Base-by-base conservation (phyloP, 257 asterid genomes). In the Solanum phureja region DNA sequence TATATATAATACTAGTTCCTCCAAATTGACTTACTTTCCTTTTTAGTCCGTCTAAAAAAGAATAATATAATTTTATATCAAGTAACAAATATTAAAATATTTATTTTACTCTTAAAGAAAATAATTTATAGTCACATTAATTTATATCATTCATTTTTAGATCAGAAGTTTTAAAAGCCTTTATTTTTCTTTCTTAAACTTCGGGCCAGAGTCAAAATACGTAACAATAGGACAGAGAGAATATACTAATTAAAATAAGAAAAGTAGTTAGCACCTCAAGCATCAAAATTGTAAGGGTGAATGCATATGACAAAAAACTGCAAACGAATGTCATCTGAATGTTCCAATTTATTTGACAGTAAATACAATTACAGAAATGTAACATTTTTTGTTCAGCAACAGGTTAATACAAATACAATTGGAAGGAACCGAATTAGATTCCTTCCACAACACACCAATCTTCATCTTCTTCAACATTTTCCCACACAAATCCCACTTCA, bases 401-500 rank as follows among this genome's bases (percentile, higher is more conserved):
- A 35, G 11, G 8, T 27, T 42, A 27, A 27, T 29, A 81, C 69
- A 46, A 81, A 24, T 42, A 79, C 24, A 77, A 46, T 44, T 27
- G 40, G 6, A 79, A 46, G 62, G 40, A 21, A 44, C 27, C 38
- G 3, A 81, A 81, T 82, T 31, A 82, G 42, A 93, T 87, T 88
- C 94, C 94, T 74, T 93, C 94, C 89, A 94, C 96, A 86, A 95
- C 89, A 86, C 94, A 94, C 98, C 99, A 95, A 71, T 90, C 93
- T 82, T 92, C 98, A 85, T 90, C 98, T 58, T 87, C 97, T 38
- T 92, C 94, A 88, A 88, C 89, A 19, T 87, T 85, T 49, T 90
- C 90, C 93, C 87, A 87, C 49, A 84, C 89, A 76, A 89, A 87
- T 37, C 89, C 95, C 86, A 90, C 93, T 37, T 92, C 94, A 71